Evolutionary conservation across 2,329 filamentous ascomycete species (phyloP).

Genomic region (Ceratocystis colombiana): DNA sequence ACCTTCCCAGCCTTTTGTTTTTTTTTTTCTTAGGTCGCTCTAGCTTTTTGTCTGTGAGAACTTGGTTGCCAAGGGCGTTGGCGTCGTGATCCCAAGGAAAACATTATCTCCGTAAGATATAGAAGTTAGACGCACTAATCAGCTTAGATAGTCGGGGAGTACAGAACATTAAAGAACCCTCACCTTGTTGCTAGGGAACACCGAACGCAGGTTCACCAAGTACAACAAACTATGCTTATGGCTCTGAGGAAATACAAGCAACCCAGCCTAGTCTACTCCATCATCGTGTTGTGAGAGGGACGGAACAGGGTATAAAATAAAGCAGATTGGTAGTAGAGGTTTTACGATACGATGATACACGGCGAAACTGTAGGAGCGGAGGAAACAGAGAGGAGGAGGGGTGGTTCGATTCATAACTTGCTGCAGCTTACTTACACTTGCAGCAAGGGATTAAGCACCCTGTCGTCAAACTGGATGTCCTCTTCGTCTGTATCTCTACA

Average conservation of each 20-base stretch:
- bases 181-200: conserved; percentile 4
- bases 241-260: too few species aligned
- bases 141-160: background rate
- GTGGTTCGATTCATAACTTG: background rate
- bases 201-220: too few species aligned
- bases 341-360: background rate
- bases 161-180: background rate
- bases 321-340: too few species aligned
- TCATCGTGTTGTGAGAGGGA: too few species aligned
- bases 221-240: too few species aligned
- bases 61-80: conserved; percentile 4
- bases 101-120: conserved; percentile 9
- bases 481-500: background rate
- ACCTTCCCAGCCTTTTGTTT: background rate
- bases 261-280: too few species aligned
- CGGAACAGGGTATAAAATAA: too few species aligned
- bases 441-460: conserved; percentile 2
- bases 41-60: background rate
- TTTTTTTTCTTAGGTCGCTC: conserved; percentile 4
- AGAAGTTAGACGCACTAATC: background rate
- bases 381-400: background rate
- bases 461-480: too few species aligned
- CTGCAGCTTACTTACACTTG: background rate
- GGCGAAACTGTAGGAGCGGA: background rate
- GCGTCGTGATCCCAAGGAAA: conserved; percentile 7